Conservation (phyloP, 2,329 filamentous ascomycete genomes). For the Phaeophleospora eucalypticola region DNA sequence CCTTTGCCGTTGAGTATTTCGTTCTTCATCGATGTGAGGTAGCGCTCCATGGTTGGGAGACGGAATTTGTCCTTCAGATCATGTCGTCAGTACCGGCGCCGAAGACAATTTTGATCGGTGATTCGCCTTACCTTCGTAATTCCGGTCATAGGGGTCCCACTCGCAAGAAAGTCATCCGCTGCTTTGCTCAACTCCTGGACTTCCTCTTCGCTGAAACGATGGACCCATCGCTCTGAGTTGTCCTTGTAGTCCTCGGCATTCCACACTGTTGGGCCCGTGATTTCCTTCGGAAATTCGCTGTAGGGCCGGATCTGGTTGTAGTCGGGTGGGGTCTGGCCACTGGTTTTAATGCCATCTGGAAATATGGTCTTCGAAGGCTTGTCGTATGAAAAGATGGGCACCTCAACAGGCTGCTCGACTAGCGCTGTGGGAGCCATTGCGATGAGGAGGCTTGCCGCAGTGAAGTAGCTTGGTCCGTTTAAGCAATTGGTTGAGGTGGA, state of each 20-base stretch:
- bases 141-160: constrained; percentile 64
- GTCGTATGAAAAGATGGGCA: constrained; percentile 21
- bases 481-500: constrained; percentile 32
- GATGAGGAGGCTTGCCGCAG: constrained; percentile 1
- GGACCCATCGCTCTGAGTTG: constrained; percentile 67
- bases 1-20: constrained; percentile 80
- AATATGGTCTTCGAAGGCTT: constrained; percentile 50
- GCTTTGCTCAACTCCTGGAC: constrained; percentile 62
- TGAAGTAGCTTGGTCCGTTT: constrained; percentile 25
- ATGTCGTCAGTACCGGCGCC: neutral
- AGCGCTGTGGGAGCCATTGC: constrained; percentile 20
- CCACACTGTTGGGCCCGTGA: constrained; percentile 71
- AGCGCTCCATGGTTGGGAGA: constrained; percentile 53
- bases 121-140: constrained; percentile 54
- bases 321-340: constrained; percentile 68
- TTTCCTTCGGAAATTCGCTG: constrained; percentile 64
- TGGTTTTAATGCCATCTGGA: constrained; percentile 63
- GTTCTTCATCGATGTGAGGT: constrained; percentile 54
- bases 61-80: constrained; percentile 52
- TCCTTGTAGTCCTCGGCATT: constrained; percentile 59
- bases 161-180: constrained; percentile 65
- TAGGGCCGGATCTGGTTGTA: constrained; percentile 64
- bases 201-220: constrained; percentile 63
- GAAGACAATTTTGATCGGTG: neutral
- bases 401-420: constrained; percentile 16